A percentile compares a stretch with the other conserved stretches of the same genome.
Conservation (phyloP, 2,329 filamentous ascomycete genomes). For the Exserohilum turcica region DNA sequence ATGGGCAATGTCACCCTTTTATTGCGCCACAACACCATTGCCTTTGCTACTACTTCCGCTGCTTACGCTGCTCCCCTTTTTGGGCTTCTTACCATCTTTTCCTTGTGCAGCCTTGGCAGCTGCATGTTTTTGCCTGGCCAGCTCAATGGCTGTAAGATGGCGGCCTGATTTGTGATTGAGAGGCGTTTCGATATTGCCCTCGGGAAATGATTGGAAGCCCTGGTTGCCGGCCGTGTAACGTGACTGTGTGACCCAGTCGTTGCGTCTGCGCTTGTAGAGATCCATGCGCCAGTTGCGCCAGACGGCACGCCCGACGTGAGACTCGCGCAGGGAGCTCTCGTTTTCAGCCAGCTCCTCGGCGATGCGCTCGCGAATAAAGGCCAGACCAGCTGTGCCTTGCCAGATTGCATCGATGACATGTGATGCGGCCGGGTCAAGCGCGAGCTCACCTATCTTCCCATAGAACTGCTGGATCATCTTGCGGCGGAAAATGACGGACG, state of each 20-base stretch:
- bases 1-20: constrained; percentile 9
- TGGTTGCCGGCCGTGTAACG: constrained; percentile 59
- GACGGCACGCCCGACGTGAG: constrained; percentile 67
- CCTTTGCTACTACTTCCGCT: constrained; percentile 34
- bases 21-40: constrained; percentile 33
- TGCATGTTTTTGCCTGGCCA: constrained; percentile 63
- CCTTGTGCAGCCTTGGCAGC: constrained; percentile 50
- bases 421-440: constrained; percentile 66
- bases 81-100: constrained; percentile 36
- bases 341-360: constrained; percentile 65
- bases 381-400: constrained; percentile 65
- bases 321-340: constrained; percentile 67
- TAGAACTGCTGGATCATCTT: constrained; percentile 68
- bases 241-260: constrained; percentile 67
- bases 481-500: constrained; percentile 63
- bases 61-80: constrained; percentile 24
- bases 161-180: constrained; percentile 29
- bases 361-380: constrained; percentile 70
- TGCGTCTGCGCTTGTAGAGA: constrained; percentile 66
- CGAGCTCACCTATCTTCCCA: constrained; percentile 64
- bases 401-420: constrained; percentile 72
- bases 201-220: constrained; percentile 57
- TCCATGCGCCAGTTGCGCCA: constrained; percentile 79
- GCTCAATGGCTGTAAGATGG: constrained; percentile 54
- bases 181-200: constrained; percentile 37